Evolutionary conservation across 352 stramenopile genomes (phyloP).

Genomic region (Phytopythium kandeliae): DNA sequence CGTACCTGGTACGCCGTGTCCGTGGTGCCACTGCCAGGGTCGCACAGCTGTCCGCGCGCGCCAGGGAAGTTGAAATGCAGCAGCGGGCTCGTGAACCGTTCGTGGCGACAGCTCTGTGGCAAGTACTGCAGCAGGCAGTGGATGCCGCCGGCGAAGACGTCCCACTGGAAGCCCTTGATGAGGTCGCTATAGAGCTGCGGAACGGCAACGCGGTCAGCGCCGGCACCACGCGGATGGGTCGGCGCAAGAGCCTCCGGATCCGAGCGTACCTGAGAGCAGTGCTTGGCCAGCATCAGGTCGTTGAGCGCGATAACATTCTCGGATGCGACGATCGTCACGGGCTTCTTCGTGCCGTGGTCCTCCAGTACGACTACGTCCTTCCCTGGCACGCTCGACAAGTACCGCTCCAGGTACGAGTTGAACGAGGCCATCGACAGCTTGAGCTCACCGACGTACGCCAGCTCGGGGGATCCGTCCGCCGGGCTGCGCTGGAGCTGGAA

Average conservation of each 20-base stretch:
- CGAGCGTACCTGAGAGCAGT: slow-evolving; percentile 47
- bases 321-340: slow-evolving; percentile 49
- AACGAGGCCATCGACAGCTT: slow-evolving; percentile 69
- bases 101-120: slow-evolving; percentile 50
- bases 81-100: slow-evolving; percentile 57
- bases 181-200: slow-evolving; percentile 66
- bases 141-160: slow-evolving; percentile 76
- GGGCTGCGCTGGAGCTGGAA: slow-evolving; percentile 61
- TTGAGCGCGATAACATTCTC: slow-evolving; percentile 80
- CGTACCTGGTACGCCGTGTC: slow-evolving; percentile 70
- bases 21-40: slow-evolving; percentile 76
- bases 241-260: neutral
- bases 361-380: slow-evolving; percentile 68
- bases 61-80: slow-evolving; percentile 80
- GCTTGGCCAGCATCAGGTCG: slow-evolving; percentile 56
- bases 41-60: slow-evolving; percentile 42
- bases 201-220: slow-evolving; percentile 4
- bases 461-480: slow-evolving; percentile 36
- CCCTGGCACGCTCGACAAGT: slow-evolving; percentile 42
- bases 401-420: slow-evolving; percentile 72
- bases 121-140: slow-evolving; percentile 82
- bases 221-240: neutral
- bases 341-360: slow-evolving; percentile 64
- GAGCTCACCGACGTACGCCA: slow-evolving; percentile 66
- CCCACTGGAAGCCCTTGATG: slow-evolving; percentile 81